Evolutionary conservation across 2,329 filamentous ascomycete genomes (phyloP), one percentile per base, ranked within the genome.

Genomic region (Trichoderma guizhouense): DNA sequence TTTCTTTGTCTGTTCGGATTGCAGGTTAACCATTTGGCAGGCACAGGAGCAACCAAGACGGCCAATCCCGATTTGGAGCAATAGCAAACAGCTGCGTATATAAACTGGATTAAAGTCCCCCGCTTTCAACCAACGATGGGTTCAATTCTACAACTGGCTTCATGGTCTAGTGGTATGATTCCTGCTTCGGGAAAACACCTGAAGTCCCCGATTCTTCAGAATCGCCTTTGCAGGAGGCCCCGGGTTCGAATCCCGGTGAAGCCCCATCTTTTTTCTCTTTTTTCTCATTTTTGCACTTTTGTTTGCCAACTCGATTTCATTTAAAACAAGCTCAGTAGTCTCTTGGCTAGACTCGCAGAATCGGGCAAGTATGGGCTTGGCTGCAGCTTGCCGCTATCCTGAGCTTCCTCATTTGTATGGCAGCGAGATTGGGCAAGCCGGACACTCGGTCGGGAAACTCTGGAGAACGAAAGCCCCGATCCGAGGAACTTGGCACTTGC

Each of bases 91-190:
- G 1, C 28, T 62, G 5, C 36, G 28, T 63, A 70, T 70, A 70
- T 70, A 70, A 47, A 1, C 0, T 18, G 3, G 12, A 30, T 58
- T 70, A 64, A 32, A 15, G 18, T 8, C 18, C 30, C 60, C 58
- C 30, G 21, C 28, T 64, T 55, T 24, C 68, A 70, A 70, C 58
- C 34, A 69, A 24, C 30, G 61, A 71, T 65, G 61, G 69, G 69
- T 58, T 71, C 71, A 71, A 67, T 32, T 55, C 64, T 73, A 72
- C 72, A 71, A 65, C 69, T 71, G 69, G 69, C 69, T 72, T 73
- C 55, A 69, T 77, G 75, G 75, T 77, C 76, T 76, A 77, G 76
- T 74, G 75, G 76, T 77, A 77, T 75, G 75, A 76, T 76, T 75
- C 73, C 70, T 73, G 71, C 73, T 74, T 74, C 73, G 73, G 74